Evolutionary conservation across 2,329 filamentous ascomycete genomes (phyloP).

Genomic region (Sporothrix brasiliensis): DNA sequence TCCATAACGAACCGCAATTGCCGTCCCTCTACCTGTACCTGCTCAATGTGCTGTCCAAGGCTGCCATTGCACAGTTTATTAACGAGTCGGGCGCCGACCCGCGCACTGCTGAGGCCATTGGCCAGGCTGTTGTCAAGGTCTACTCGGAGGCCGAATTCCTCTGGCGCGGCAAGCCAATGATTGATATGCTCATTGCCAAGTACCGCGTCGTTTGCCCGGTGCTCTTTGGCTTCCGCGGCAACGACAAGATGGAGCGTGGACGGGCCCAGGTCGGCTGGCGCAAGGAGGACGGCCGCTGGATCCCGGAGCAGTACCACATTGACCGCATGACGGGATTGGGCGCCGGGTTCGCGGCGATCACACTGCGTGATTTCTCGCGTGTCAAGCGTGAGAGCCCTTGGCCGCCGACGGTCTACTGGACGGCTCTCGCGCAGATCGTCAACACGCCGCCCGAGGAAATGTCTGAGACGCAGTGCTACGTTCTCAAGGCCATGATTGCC

Average conservation of each 20-base stretch:
- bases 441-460: constrained; percentile 70
- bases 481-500: constrained; percentile 72
- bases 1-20: constrained; percentile 51
- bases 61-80: constrained; percentile 66
- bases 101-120: constrained; percentile 70
- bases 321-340: constrained; percentile 83
- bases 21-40: constrained; percentile 70
- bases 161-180: constrained; percentile 67
- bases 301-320: constrained; percentile 71
- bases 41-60: constrained; percentile 71
- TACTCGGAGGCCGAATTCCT: constrained; percentile 67
- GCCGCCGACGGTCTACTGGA: constrained; percentile 82
- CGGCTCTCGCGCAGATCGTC: constrained; percentile 71
- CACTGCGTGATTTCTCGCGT: constrained; percentile 78
- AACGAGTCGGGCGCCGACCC: constrained; percentile 62
- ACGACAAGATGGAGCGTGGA: constrained; percentile 71
- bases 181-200: constrained; percentile 80
- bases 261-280: constrained; percentile 73
- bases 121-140: constrained; percentile 67
- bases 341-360: constrained; percentile 80
- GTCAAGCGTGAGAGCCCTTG: constrained; percentile 71
- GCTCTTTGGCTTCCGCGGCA: constrained; percentile 79
- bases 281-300: constrained; percentile 61
- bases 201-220: constrained; percentile 79
- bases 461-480: constrained; percentile 72